Evolutionary conservation across 257 asterid genomes (phyloP).

Genomic region (Lavandula angustifolia): DNA sequence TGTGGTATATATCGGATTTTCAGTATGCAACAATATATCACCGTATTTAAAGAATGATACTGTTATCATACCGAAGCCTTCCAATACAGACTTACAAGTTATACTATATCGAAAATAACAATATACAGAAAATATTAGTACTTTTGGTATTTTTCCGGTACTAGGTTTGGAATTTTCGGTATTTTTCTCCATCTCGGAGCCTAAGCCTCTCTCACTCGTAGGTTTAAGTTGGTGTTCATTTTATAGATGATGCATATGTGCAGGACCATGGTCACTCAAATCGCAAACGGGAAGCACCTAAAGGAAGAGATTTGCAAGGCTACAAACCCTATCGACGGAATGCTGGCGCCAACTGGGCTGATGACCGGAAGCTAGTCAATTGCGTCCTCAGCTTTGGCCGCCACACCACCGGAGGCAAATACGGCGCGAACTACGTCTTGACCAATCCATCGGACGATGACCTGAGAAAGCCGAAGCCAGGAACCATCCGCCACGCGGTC

Average conservation of each 20-base stretch:
- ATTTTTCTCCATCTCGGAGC: too few relatives aligned
- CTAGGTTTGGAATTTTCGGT: too few relatives aligned
- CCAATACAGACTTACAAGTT: too few relatives aligned
- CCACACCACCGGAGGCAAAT: conserved; percentile 45
- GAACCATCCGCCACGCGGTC: conserved; percentile 64
- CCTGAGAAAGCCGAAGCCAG: conserved; percentile 40
- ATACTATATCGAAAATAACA: too few relatives aligned
- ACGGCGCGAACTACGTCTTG: conserved; percentile 41
- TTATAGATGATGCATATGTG: not conserved
- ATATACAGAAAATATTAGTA: too few relatives aligned
- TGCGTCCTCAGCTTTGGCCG: conserved; percentile 53
- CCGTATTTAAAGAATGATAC: too few relatives aligned
- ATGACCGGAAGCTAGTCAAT: conserved; percentile 41
- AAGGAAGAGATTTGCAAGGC: conserved; percentile 37
- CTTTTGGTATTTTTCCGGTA: too few relatives aligned
- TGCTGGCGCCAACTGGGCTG: conserved; percentile 58
- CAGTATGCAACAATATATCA: too few relatives aligned
- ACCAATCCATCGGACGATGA: conserved; percentile 47
- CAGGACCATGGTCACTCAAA: conserved; percentile 39
- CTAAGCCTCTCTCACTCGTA: not conserved
- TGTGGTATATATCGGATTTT: too few relatives aligned
- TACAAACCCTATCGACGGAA: conserved; percentile 51
- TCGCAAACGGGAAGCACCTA: conserved; percentile 42
- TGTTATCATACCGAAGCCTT: too few relatives aligned
- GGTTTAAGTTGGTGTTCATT: not conserved